Base-by-base conservation (phyloP, 306 rosid genomes). In the Trifolium pratense region DNA sequence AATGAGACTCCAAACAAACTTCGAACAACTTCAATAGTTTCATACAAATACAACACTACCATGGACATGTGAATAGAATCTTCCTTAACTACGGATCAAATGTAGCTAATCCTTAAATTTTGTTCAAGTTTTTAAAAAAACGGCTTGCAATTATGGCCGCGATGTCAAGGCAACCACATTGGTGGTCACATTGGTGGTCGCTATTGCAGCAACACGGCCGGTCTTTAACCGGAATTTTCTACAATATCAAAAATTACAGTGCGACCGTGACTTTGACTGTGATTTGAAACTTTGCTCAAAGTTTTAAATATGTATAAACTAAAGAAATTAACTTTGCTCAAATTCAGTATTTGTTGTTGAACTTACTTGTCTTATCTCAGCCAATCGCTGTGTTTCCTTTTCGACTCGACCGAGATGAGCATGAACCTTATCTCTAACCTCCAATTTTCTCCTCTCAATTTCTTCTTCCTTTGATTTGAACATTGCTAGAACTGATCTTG, bases 301-400 rank as follows among this genome's bases (percentile, higher is more conserved):
- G 23, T 13, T 42, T 40, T 29, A 14, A 9, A 34, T 16, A 18
- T 31, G 18, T 48, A 73, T 17, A 49, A 46, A 55, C 11, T 25
- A 43, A 64, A 21, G 25, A 21, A 21, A 21, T 21, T 21, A 21
- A 21, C 25, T 13, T 43, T 6, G 14, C 0, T 42, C 55, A 66
- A 42, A n/a, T n/a, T 15, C 0, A 66, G 25, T 3, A 23, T 6
- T 83, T 26, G 67, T 75, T 29, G 40, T 65, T 52, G 42, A 14
- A 87, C 92, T 85, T 84, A 91, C 98, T 78, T 89, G 90, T n/a
- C 91, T 90, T 75, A 94, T 91, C 75, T 89, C 96, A 59, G 97
- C 91, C 76, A 94, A 81, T 34, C 97, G 90, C 78, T 84, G 89
- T 14, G 95, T 85, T 61, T 87, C 91, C 68, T 86, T 87, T 65